phyloP scores from a whole-genome alignment of 2,329 filamentous ascomycete species.

The Aspergillus awamori region DNA sequence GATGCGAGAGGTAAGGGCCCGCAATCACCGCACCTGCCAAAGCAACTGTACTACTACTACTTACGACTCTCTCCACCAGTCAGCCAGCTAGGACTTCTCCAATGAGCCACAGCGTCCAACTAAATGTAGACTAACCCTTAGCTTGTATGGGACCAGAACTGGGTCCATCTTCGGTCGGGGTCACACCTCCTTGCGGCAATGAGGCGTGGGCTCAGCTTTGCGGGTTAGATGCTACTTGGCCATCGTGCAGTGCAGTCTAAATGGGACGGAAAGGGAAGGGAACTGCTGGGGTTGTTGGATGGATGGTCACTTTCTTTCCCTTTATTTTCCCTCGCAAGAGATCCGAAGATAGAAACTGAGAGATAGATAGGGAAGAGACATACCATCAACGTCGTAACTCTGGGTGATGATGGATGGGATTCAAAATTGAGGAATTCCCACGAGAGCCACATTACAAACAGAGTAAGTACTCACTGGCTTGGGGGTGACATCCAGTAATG shows the following conservation, averaged over 20 bases:
- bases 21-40: not conserved
- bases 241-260: not conserved
- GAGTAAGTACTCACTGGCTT: not conserved
- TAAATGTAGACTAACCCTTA: not conserved
- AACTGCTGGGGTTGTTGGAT: not conserved
- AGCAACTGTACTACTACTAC: not conserved
- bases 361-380: not conserved
- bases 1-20: not conserved
- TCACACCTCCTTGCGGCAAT: not conserved
- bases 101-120: not conserved
- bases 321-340: no score
- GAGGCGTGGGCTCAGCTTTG: not conserved
- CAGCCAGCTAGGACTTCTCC: not conserved
- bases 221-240: not conserved
- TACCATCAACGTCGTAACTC: constrained; percentile 3
- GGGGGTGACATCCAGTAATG: not conserved
- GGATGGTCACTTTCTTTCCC: no score
- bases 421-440: not conserved
- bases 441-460: not conserved
- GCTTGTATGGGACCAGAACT: not conserved
- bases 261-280: constrained; percentile 4
- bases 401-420: not conserved
- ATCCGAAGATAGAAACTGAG: no score
- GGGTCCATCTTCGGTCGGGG: not conserved
- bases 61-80: not conserved